These are phyloP conservation scores for Handroanthus guayacan DNA, from an alignment of 257 asterid genomes.

Conservation along the genomic window DNA sequence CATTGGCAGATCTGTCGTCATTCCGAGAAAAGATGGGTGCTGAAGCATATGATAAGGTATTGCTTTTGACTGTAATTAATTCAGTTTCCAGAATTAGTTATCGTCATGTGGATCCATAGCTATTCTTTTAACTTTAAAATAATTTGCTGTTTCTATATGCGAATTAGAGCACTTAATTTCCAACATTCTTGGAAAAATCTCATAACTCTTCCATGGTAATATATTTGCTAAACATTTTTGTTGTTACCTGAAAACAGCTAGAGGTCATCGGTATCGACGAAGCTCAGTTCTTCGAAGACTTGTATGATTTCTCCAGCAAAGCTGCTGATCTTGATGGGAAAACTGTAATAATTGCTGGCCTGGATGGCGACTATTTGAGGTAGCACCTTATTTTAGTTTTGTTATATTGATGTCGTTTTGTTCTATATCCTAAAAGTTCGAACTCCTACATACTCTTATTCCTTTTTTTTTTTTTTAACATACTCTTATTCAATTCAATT, in stretches of 20 bases:
- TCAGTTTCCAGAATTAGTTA: background rate
- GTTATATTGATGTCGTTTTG: background rate
- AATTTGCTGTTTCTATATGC: background rate
- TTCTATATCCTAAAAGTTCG: background rate
- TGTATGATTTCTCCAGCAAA: slow-evolving; percentile 80
- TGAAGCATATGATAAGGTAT: slow-evolving; percentile 77
- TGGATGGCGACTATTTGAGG: slow-evolving; percentile 98
- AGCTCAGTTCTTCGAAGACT: slow-evolving; percentile 94
- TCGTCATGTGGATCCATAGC: background rate
- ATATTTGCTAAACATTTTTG: slow-evolving; percentile 21
- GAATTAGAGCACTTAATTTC: background rate
- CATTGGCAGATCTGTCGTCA: slow-evolving; percentile 74
- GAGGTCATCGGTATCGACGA: slow-evolving; percentile 96
- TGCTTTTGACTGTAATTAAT: background rate
- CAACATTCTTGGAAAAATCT: slow-evolving; percentile 12
- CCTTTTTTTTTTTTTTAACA: no score
- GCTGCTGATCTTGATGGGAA: slow-evolving; percentile 96
- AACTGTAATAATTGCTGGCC: slow-evolving; percentile 84
- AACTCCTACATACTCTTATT: background rate
- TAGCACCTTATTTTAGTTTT: slow-evolving; percentile 33
- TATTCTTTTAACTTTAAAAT: background rate
- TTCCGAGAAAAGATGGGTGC: slow-evolving; percentile 68
- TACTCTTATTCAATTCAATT: background rate
- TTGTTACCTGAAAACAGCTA: slow-evolving; percentile 39
- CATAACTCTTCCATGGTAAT: background rate